These are phyloP conservation scores for Wickerhamomyces bovis DNA, from an alignment of 805 yeast genomes.

Conservation along the genomic window DNA sequence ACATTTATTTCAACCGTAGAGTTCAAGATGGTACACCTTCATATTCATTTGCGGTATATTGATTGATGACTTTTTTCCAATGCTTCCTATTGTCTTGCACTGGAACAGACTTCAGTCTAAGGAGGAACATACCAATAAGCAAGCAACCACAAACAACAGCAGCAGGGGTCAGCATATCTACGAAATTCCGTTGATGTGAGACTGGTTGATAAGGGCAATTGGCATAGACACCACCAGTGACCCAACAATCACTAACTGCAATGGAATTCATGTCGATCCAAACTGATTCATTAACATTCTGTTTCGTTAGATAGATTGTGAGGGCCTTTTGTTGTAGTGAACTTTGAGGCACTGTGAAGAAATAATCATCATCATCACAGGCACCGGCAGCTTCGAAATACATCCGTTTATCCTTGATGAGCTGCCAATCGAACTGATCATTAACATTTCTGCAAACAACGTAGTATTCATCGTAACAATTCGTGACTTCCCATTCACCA, in stretches of 20 bases:
- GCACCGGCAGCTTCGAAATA: constrained; percentile 37
- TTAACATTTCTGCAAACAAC: constrained; percentile 49
- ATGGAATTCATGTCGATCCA: constrained; percentile 87
- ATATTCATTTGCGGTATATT: constrained; percentile 54
- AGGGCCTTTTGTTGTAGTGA: constrained; percentile 39
- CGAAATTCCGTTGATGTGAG: constrained; percentile 49
- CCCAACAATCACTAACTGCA: constrained; percentile 74
- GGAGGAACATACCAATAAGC: constrained; percentile 42
- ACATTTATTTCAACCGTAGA: background rate
- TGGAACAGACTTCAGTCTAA: constrained; percentile 59
- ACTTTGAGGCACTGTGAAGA: constrained; percentile 43
- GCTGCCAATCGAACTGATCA: constrained; percentile 38
- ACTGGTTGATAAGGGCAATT: constrained; percentile 69
- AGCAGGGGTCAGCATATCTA: constrained; percentile 62
- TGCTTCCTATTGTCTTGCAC: constrained; percentile 62
- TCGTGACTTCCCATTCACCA: constrained; percentile 56
- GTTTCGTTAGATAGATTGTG: constrained; percentile 11
- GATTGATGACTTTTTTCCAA: constrained; percentile 53
- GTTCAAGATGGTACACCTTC: constrained; percentile 81
- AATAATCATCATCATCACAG: constrained; percentile 25
- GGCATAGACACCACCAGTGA: constrained; percentile 72
- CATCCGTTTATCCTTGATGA: constrained; percentile 27
- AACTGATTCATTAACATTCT: constrained; percentile 30
- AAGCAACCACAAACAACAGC: constrained; percentile 49
- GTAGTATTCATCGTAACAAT: constrained; percentile 50